Conservation (phyloP, 495 filamentous ascomycete genomes). For the Neurospora sublineolata region DNA sequence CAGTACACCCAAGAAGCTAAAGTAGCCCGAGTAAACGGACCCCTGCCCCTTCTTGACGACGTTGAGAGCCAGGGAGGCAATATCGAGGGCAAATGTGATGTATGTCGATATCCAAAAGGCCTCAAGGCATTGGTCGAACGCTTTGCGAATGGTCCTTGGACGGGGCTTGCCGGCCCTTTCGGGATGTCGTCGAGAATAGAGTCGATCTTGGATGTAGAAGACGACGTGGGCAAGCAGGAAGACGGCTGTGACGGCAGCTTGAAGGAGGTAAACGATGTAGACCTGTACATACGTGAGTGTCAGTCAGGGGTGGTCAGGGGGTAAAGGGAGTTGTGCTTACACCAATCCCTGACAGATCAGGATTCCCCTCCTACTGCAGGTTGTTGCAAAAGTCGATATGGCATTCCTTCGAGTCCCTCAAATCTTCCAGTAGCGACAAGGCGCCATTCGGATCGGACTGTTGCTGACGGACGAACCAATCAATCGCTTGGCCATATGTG, state of each 20-base stretch:
- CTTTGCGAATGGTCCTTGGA: background rate
- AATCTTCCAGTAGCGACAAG: background rate
- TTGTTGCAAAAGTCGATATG: background rate
- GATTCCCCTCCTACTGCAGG: background rate
- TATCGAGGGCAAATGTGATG: background rate
- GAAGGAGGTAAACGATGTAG: background rate
- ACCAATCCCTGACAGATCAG: background rate
- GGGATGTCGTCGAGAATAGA: background rate
- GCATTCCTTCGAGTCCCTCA: background rate
- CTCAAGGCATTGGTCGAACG: background rate
- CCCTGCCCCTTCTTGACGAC: background rate
- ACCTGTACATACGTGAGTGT: background rate
- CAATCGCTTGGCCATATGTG: background rate
- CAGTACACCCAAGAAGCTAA: conserved; percentile 68
- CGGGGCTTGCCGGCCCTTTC: background rate
- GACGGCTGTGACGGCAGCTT: background rate
- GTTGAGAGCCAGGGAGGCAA: background rate
- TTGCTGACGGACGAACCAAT: background rate
- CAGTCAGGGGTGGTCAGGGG: background rate
- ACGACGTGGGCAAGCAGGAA: background rate
- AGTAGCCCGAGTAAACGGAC: conserved; percentile 42
- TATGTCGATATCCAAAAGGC: background rate
- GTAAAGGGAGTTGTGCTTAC: background rate
- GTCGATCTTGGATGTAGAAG: background rate
- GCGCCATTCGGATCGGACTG: background rate